Evolutionary conservation across 2,329 filamentous ascomycete genomes (phyloP), one percentile per base, ranked within the genome.

Genomic region (Trichophyton mentagrophytes): DNA sequence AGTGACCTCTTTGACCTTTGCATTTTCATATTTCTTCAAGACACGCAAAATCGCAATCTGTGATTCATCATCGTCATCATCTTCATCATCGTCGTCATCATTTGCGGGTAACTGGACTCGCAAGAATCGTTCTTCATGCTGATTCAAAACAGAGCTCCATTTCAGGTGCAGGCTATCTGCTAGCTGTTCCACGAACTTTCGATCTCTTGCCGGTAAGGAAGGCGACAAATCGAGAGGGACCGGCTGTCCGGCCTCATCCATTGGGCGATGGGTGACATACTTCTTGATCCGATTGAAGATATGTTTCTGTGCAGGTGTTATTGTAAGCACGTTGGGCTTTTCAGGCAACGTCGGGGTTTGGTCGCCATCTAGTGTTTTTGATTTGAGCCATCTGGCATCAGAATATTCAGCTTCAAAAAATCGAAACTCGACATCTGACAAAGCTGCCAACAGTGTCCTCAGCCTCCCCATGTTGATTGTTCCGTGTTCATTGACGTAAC

Each of bases 401-500:
- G 89, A 82, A 65, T 90, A 86, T 69, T 97, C 95, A 46, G 85
- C 81, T 74, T 99, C 92, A 68, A 99, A 99, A 69, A 93, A 89
- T n/a, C 88, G 83, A 70, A 88, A 87, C 73, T 99, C 93, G 61
- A 95, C 89, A 70, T 92, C 87, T 60, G 88, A 87, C 61, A 99
- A 79, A 71, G 95, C 89, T 36, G 90, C 84, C 51, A 99, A 78
- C 53, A 99, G 81, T 57, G 88, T 77, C 58, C 84, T 83, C 62
- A 99, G 78, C 61, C 93, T 84, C 64, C 86, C 77, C 70, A 99
- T 78, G 70, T 97, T 95, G 74, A 99, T 96, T 55, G 88, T 85
- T 69, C 93, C 95, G 60, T 88, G 85, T 72, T 99, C 90, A 74
- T 99, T 99, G 75, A 99, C 92, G 73, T 97, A 99, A 3, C 93